These are phyloP conservation scores for Austroboletus novae-zelandiae DNA, from an alignment of 1,284 basidiomycete species.

Conservation along the genomic window DNA sequence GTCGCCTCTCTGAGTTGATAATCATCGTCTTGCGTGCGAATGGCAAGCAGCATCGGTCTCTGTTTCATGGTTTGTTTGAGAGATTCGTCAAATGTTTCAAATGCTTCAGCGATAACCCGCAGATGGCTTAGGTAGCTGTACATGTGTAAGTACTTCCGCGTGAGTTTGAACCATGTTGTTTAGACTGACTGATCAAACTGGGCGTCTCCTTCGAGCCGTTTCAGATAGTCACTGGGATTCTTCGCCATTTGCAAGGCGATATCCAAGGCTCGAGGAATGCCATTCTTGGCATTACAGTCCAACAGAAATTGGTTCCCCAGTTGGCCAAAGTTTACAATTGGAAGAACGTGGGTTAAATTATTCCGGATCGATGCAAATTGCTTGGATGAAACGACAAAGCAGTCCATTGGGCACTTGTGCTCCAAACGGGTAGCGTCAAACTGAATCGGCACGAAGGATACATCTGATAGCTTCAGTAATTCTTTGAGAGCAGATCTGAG, in stretches of 20 bases:
- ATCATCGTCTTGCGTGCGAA: not conserved
- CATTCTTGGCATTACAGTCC: slow-evolving; percentile 20
- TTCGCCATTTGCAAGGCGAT: slow-evolving; percentile 17
- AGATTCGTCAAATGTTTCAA: slow-evolving; percentile 12
- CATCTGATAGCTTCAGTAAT: slow-evolving; percentile 4
- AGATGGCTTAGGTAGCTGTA: slow-evolving; percentile 24
- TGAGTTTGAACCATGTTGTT: not conserved
- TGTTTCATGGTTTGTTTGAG: slow-evolving; percentile 15
- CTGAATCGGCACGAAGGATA: slow-evolving; percentile 16
- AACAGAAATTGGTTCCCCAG: slow-evolving; percentile 22
- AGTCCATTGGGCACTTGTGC: slow-evolving; percentile 19
- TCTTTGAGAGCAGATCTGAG: not conserved
- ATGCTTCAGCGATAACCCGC: slow-evolving; percentile 16
- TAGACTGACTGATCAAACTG: slow-evolving; percentile 5
- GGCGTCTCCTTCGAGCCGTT: not conserved
- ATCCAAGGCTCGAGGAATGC: slow-evolving; percentile 20
- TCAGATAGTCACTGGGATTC: slow-evolving; percentile 19
- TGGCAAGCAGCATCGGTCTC: slow-evolving; percentile 20
- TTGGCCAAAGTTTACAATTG: slow-evolving; percentile 21
- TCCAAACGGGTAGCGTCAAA: not conserved
- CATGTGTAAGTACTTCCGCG: slow-evolving; percentile 5
- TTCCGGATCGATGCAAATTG: not conserved
- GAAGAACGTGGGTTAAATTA: slow-evolving; percentile 17
- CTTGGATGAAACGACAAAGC: slow-evolving; percentile 15
- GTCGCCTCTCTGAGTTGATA: not conserved